A percentile compares a stretch with the other conserved stretches of the same genome.
These are phyloP conservation scores for Hippophae rhamnoides DNA, from an alignment of 306 rosid genomes.

Conservation along the genomic window DNA sequence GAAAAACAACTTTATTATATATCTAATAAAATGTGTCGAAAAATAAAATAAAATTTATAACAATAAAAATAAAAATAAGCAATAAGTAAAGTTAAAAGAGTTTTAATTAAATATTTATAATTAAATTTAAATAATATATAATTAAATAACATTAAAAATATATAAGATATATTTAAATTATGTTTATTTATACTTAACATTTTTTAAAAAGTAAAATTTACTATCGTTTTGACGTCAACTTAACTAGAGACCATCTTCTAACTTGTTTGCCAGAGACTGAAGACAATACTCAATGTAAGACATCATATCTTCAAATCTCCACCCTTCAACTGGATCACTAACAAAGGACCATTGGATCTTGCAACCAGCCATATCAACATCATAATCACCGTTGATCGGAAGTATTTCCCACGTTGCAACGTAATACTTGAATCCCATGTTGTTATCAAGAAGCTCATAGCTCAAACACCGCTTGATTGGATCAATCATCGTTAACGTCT, in stretches of 20 bases:
- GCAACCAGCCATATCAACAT: constrained; percentile 23
- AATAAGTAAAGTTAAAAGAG: no score
- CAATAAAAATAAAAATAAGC: no score
- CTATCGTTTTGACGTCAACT: not conserved
- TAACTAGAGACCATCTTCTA: constrained; percentile 17
- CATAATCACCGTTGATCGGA: constrained; percentile 7
- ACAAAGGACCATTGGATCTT: constrained; percentile 49
- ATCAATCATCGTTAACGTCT: constrained; percentile 39
- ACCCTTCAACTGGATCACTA: constrained; percentile 41
- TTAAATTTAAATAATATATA: no score
- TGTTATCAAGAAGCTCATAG: constrained; percentile 35
- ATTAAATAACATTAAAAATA: no score
- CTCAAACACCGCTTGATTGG: constrained; percentile 31
- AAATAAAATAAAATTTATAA: no score
- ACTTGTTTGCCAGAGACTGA: constrained; percentile 28
- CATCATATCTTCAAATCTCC: constrained; percentile 23
- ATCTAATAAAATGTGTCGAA: no score
- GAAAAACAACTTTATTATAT: no score
- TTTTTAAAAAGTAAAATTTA: not conserved
- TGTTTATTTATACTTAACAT: no score
- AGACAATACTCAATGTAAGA: constrained; percentile 20
- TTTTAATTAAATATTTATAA: no score
- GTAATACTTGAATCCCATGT: constrained; percentile 41
- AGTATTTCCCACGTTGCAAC: constrained; percentile 26
- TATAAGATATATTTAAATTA: no score